Base-by-base conservation (phyloP, 495 filamentous ascomycete species). In the Aspergillus steynii region DNA sequence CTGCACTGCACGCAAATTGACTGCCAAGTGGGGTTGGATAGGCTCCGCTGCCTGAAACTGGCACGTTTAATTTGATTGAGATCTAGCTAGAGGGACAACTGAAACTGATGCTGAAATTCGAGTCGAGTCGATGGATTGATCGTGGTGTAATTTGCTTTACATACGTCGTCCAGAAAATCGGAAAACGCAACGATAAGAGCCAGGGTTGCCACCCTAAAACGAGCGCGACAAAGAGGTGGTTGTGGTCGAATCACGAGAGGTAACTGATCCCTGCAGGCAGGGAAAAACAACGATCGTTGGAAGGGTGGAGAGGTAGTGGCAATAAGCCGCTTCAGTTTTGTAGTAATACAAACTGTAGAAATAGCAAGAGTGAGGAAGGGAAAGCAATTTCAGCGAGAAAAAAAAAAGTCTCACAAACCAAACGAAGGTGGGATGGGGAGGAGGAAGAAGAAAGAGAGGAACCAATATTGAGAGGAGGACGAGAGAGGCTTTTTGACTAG, bases 401-500 rank as follows among this genome's bases (percentile, higher is more conserved):
- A 8, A 50, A 26, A 29, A 50, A 29, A 20, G 15, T 26, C 8
- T 53, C 51, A 15, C 20, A 26, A 7, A 26, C 27, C 48, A 50
- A 50, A 50, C 48, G 51, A 31, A 29, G 51, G 51, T 29, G 29
- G 2, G 15, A n/a, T n/a, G 48, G 54, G 27, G 53, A 50, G 29
- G 53, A 55, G 29, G 59, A 56, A 56, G 53, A 59, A 46, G 58
- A 54, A 54, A 56, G 25, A 25, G 5, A 56, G 4, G 8, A 28
- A 2, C 4, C n/a, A 14, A 37, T 20, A 15, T 45, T 20, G 42
- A 50, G 53, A 47, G 20, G 55, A 55, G 62, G 60, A 55, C 9
- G 42, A 46, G 54, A 52, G 63, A 58, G 62, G 62, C 58, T 57
- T 58, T 70, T 71, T 69, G 67, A 67, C 62, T 65, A 57, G 50